These are phyloP conservation scores for Carex myosuroides DNA, from an alignment of 176 grass and related monocot species.

Conservation along the genomic window DNA sequence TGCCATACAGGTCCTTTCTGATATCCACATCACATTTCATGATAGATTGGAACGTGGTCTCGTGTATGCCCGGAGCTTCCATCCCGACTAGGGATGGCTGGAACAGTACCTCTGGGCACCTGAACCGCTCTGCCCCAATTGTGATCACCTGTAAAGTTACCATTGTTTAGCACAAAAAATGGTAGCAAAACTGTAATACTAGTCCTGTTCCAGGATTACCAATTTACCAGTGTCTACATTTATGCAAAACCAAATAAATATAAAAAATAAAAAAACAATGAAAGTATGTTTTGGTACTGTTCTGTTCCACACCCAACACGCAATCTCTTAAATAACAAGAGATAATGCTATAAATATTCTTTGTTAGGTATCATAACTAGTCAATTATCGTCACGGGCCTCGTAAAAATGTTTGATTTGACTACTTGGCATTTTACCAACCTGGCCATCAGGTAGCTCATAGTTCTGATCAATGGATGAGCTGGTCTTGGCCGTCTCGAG, in stretches of 20 bases:
- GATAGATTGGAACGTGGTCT: slow-evolving; percentile 78
- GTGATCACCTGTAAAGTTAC: slow-evolving; percentile 44
- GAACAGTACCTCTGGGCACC: slow-evolving; percentile 86
- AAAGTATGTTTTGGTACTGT: background rate
- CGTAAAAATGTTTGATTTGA: background rate
- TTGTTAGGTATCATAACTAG: background rate
- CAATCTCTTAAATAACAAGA: background rate
- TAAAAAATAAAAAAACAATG: background rate
- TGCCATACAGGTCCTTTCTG: slow-evolving; percentile 77
- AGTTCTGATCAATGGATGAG: slow-evolving; percentile 67
- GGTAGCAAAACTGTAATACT: background rate
- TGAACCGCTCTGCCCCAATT: slow-evolving; percentile 77
- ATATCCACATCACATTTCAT: slow-evolving; percentile 88
- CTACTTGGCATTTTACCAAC: background rate
- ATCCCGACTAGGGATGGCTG: slow-evolving; percentile 84
- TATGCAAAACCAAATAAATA: background rate
- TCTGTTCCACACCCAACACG: background rate
- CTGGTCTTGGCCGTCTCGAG: slow-evolving; percentile 72
- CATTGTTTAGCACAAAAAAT: background rate
- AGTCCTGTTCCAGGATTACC: background rate
- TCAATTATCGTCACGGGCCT: background rate
- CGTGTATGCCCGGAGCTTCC: slow-evolving; percentile 78
- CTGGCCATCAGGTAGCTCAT: slow-evolving; percentile 78
- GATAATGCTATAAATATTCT: background rate
- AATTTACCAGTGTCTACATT: background rate